These are phyloP conservation scores for Diaporthe aspalathi DNA, from an alignment of 2,329 filamentous ascomycete genomes.

Conservation along the genomic window DNA sequence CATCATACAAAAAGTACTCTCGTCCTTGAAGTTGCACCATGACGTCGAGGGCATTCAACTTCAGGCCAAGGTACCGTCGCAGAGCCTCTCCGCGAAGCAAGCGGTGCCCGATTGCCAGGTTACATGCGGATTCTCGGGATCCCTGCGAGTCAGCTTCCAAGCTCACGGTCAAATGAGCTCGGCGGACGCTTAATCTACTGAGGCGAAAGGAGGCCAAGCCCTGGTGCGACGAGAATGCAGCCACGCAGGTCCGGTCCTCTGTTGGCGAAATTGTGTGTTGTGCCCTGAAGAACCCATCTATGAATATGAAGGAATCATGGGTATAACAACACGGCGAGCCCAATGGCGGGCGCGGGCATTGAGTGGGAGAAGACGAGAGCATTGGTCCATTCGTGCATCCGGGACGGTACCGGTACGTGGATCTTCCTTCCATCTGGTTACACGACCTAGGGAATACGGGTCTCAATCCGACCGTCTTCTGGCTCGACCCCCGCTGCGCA, in stretches of 20 bases:
- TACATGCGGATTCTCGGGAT: not conserved
- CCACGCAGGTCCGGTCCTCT: not conserved
- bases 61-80: not conserved
- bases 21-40: too few species aligned
- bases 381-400: slow-evolving; percentile 23
- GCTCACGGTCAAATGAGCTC: not conserved
- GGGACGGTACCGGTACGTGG: slow-evolving; percentile 10
- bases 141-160: not conserved
- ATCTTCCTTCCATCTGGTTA: slow-evolving; percentile 15
- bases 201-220: not conserved
- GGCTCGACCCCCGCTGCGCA: slow-evolving; percentile 19
- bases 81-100: not conserved
- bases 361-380: slow-evolving; percentile 15
- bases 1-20: too few species aligned
- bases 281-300: not conserved
- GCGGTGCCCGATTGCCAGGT: not conserved
- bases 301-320: not conserved
- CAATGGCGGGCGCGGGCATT: slow-evolving; percentile 3
- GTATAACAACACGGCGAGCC: not conserved
- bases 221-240: not conserved
- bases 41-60: too few species aligned
- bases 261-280: not conserved
- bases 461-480: slow-evolving; percentile 19
- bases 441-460: slow-evolving; percentile 28
- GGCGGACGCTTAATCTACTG: not conserved